phyloP scores from a whole-genome alignment of 176 grass and related monocot genomes.

The Thinopyrum elongatum region DNA sequence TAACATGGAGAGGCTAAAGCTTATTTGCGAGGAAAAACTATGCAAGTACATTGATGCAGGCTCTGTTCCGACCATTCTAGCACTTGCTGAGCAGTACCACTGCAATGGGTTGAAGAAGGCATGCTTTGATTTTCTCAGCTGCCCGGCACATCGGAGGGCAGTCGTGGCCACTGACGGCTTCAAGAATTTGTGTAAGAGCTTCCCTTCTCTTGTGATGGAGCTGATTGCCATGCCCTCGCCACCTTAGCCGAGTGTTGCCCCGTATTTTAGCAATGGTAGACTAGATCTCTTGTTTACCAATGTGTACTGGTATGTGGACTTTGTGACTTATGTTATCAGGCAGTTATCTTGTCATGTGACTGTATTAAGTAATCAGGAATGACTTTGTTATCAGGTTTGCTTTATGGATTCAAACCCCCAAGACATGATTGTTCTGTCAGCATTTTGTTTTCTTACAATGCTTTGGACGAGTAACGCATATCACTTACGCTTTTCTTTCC shows the following conservation, averaged over 20 bases:
- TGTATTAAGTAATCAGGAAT: not conserved
- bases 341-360: not conserved
- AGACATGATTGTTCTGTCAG: not conserved
- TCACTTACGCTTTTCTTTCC: not conserved
- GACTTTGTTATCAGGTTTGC: not conserved
- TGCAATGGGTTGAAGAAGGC: slow-evolving; percentile 1
- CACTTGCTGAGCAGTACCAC: not conserved
- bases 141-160: not conserved
- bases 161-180: not conserved
- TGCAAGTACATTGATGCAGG: not conserved
- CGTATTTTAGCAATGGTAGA: not conserved
- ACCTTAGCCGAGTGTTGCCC: not conserved
- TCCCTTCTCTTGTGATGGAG: not conserved
- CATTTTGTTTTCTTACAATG: not conserved
- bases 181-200: not conserved
- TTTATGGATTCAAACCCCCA: not conserved
- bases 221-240: not conserved
- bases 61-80: not conserved
- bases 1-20: slow-evolving; percentile 1
- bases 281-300: not conserved
- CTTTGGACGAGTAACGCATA: not conserved
- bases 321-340: not conserved
- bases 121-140: slow-evolving; percentile 14
- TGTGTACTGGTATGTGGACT: not conserved
- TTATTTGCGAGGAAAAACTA: not conserved